Percentiles rank a stretch among this genome's conserved stretches.
These are phyloP conservation scores for Piper betle DNA, from an alignment of 164 flowering plant genomes.

Conservation along the genomic window DNA sequence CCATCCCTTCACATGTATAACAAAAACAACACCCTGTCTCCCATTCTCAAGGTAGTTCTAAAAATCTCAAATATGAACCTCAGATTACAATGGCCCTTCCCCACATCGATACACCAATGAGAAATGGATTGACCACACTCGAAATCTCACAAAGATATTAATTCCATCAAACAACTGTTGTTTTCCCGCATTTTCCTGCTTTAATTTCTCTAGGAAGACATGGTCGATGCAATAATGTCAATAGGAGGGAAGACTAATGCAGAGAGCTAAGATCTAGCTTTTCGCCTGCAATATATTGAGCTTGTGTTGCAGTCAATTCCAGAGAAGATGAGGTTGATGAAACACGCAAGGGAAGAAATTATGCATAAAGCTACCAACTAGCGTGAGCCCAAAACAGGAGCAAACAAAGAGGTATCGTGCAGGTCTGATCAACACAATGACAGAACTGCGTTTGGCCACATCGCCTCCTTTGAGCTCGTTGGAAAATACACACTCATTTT, in stretches of 20 bases:
- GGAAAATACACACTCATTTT: too few relatives aligned
- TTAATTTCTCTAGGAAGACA: neutral
- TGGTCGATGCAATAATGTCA: neutral
- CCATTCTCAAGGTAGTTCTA: neutral
- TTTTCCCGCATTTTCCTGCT: neutral
- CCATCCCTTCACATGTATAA: slow-evolving; percentile 11
- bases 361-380: neutral
- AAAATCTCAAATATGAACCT: too few relatives aligned
- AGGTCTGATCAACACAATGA: neutral
- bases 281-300: neutral
- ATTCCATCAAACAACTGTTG: neutral
- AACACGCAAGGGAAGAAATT: neutral
- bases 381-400: neutral
- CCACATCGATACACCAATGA: neutral
- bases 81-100: neutral
- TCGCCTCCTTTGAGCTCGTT: neutral
- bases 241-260: neutral
- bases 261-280: neutral
- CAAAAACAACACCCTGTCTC: slow-evolving; percentile 3
- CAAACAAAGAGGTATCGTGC: neutral
- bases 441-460: neutral
- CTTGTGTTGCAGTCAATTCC: neutral
- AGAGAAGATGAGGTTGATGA: neutral
- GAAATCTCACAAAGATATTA: neutral
- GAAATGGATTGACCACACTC: neutral